Base-by-base conservation (phyloP, 805 yeast species). In the Cyberlindnera suaveolens region DNA sequence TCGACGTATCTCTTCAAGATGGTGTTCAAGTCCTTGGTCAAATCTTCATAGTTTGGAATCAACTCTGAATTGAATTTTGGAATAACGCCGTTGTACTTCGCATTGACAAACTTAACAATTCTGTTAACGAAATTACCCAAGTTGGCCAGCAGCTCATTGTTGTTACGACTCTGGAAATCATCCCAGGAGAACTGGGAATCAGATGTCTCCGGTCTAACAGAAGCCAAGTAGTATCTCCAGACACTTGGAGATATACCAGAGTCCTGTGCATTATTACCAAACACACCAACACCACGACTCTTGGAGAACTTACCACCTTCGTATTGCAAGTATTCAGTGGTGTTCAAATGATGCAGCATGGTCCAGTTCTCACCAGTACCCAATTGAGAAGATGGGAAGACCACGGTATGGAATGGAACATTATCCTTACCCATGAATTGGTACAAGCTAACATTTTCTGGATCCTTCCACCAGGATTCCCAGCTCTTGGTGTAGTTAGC, bases 381-480 rank as follows among this genome's bases (percentile, higher is more conserved):
- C 36, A 93, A 68, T 66, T 82, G 84, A 23, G 95, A 70, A 35
- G 95, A 82, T 47, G 99, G 99, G 88, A 91, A 93, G 44, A 93
- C 95, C 44, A 93, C 99, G 1, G 96, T 85, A 63, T 93, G 99
- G 87, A 93, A 93, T 29, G 98, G 97, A 57, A 90, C 97, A 61
- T 93, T 93, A 67, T 93, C 99, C 65, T 93, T 93, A 67, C 99
- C 99, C 99, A 93, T 93, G 65, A 93, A 93, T 71, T 93, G 99
- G 64, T 86, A 88, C 53, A 93, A 71, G 52, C 85, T 68, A 50
- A 93, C 96, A 49, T 89, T 64, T 42, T 89, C 88, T n/a, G 96
- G 95, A 60, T 85, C 73, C 56, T 78, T 79, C 99, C 99, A 93
- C 99, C 99, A 91, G 54, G 78, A 62, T 57, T 75, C 68, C 98